Conservation (phyloP, 257 asterid species). For the Anisodus acutangulus region DNA sequence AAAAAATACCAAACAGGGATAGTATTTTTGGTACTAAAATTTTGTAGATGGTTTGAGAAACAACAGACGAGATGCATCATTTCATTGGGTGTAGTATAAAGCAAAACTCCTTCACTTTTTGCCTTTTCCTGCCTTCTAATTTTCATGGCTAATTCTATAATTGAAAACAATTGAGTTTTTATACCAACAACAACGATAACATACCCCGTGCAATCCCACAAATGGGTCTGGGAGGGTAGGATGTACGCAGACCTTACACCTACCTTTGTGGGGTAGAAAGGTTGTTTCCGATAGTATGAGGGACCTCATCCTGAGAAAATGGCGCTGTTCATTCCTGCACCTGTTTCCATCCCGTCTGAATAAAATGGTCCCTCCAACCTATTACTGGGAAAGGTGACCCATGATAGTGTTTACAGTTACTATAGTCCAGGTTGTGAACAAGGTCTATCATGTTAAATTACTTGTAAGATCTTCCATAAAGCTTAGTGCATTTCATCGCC, state of each 20-base stretch:
- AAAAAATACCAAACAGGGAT: not conserved
- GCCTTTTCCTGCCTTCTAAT: not conserved
- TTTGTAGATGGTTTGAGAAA: not conserved
- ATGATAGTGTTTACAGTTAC: not conserved
- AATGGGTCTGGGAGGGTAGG: too few species aligned
- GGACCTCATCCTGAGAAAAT: not conserved
- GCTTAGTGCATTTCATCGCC: not conserved
- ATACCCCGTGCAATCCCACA: too few species aligned
- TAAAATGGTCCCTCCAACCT: not conserved
- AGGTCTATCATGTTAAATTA: not conserved
- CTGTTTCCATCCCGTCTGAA: not conserved
- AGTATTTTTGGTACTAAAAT: not conserved
- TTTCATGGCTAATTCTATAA: not conserved
- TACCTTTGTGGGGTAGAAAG: too few species aligned
- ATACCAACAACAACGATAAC: not conserved
- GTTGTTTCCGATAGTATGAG: not conserved
- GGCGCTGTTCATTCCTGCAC: not conserved
- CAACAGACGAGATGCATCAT: not conserved
- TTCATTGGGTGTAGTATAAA: slow-evolving; percentile 11
- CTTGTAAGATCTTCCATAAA: not conserved
- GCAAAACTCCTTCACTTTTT: slow-evolving; percentile 16
- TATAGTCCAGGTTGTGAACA: not conserved
- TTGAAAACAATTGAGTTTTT: not conserved
- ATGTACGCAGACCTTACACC: too few species aligned
- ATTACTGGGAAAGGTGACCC: not conserved